Percentiles rank a stretch among this genome's conserved stretches.
These are phyloP conservation scores for Termitomyces sp. DNA, from an alignment of 768 basidiomycete species.

Conservation along the genomic window DNA sequence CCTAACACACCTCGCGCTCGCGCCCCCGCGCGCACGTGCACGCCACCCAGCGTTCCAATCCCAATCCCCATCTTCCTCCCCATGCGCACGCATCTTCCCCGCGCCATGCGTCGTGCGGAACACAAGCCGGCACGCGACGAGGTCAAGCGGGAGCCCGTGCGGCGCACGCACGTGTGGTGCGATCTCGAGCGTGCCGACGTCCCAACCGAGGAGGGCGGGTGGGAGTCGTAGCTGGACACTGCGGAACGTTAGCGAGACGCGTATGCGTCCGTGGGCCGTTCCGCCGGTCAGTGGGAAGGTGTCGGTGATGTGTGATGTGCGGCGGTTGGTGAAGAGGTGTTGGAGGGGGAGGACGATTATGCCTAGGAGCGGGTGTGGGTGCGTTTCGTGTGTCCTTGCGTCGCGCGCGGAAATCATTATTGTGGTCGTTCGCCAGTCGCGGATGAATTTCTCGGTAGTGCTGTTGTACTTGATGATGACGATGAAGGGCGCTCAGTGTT, in stretches of 20 bases:
- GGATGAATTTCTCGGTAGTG: constrained; percentile 63
- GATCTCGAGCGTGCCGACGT: constrained; percentile 62
- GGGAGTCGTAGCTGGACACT: constrained; percentile 57
- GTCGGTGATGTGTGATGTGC: constrained; percentile 47
- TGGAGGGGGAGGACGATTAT: constrained; percentile 51
- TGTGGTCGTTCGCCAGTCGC: constrained; percentile 54
- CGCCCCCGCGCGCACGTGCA: too few species aligned
- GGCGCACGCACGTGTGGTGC: constrained; percentile 24
- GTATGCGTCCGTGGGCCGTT: constrained; percentile 59
- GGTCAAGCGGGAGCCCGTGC: constrained; percentile 24
- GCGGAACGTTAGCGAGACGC: constrained; percentile 62
- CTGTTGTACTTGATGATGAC: constrained; percentile 42
- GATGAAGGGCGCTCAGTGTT: neutral
- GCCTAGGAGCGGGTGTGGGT: constrained; percentile 70
- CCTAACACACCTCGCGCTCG: constrained; percentile 22
- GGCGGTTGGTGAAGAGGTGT: constrained; percentile 35
- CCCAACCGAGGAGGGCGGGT: constrained; percentile 56
- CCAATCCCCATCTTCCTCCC: constrained; percentile 17
- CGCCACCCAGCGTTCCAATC: too few species aligned
- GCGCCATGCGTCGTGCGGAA: constrained; percentile 32
- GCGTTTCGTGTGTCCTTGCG: constrained; percentile 46
- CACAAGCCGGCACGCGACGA: constrained; percentile 33
- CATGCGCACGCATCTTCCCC: constrained; percentile 30
- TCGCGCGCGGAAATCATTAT: constrained; percentile 66
- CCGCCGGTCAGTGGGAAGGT: constrained; percentile 65